A percentile compares a stretch with the other conserved stretches of the same genome.
These are phyloP conservation scores for Leptomonas seymouri DNA, from an alignment of 208 protist genomes.

Conservation along the genomic window DNA sequence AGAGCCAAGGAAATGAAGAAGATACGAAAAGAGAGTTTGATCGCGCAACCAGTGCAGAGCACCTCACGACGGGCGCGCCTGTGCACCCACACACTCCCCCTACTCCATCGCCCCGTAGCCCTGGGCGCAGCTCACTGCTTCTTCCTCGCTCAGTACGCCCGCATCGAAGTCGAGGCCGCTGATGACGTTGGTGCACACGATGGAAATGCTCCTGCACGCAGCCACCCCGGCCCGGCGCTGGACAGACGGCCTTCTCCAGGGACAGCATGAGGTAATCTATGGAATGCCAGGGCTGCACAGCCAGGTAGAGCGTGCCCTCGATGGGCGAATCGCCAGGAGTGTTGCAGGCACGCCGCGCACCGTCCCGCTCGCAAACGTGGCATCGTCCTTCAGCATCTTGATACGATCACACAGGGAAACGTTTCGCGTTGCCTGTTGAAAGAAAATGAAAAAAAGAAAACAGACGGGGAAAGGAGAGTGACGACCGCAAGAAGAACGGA, in stretches of 20 bases:
- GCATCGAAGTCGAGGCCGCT: slow-evolving; percentile 35
- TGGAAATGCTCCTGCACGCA: slow-evolving; percentile 23
- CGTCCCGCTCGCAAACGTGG: slow-evolving; percentile 16
- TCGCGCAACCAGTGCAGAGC: slow-evolving; percentile 2
- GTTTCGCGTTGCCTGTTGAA: neutral
- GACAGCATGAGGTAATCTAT: slow-evolving; percentile 35
- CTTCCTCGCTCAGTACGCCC: slow-evolving; percentile 27
- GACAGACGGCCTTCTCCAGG: slow-evolving; percentile 23
- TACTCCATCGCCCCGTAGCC: slow-evolving; percentile 15
- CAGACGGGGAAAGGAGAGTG: neutral
- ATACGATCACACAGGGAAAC: no score
- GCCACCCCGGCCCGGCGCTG: slow-evolving; percentile 10
- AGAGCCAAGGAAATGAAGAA: neutral
- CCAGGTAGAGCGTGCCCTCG: slow-evolving; percentile 20
- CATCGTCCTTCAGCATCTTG: slow-evolving; percentile 24
- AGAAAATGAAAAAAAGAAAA: slow-evolving; percentile 12
- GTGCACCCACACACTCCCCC: slow-evolving; percentile 1
- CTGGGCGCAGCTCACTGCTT: neutral
- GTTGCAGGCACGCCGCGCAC: slow-evolving; percentile 31
- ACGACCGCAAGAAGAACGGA: neutral
- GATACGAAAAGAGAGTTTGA: neutral
- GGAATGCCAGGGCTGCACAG: slow-evolving; percentile 24
- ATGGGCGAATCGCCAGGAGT: slow-evolving; percentile 27
- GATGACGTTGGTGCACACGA: slow-evolving; percentile 23
- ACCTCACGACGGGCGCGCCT: slow-evolving; percentile 13